Evolutionary conservation across 2,329 filamentous ascomycete genomes (phyloP).

Genomic region (Coniochaeta sp.): DNA sequence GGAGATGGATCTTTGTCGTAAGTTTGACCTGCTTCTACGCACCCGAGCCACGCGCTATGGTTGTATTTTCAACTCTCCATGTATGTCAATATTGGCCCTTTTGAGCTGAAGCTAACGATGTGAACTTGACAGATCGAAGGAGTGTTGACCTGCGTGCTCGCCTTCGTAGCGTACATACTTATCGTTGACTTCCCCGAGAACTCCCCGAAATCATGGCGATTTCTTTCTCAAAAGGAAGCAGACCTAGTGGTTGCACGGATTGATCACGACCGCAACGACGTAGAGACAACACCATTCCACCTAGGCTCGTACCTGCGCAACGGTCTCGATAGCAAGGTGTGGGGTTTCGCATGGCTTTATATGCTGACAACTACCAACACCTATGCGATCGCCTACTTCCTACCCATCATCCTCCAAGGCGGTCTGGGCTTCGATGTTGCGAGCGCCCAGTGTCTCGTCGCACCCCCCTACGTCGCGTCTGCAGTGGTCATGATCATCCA

Average conservation of each 20-base stretch:
- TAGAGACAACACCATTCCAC: constrained; percentile 26
- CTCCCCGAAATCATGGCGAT: constrained; percentile 7
- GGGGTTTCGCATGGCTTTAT: constrained; percentile 27
- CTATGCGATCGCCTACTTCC: constrained; percentile 54
- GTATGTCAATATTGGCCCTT: neutral
- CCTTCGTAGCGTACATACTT: constrained; percentile 10
- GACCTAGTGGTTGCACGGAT: constrained; percentile 22
- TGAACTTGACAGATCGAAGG: constrained; percentile 4
- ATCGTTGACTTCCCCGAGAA: constrained; percentile 7
- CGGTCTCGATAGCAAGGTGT: constrained; percentile 30
- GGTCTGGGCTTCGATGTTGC: constrained; percentile 18
- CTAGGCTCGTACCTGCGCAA: constrained; percentile 21
- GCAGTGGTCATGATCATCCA: constrained; percentile 12
- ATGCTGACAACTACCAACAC: constrained; percentile 45
- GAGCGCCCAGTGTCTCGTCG: constrained; percentile 23
- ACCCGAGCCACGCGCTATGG: too few species aligned
- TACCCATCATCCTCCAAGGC: constrained; percentile 47
- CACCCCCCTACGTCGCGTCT: constrained; percentile 24
- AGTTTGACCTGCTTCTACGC: constrained; percentile 6
- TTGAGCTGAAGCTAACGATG: neutral
- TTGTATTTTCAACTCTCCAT: neutral
- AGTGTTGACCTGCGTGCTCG: constrained; percentile 4
- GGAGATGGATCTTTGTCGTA: constrained; percentile 39
- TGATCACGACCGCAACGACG: constrained; percentile 32
- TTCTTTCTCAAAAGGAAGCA: constrained; percentile 16